Evolutionary conservation across 345 rosid genomes (phyloP), one percentile per base, ranked within the genome.

Genomic region (Citrus cavaleriei): DNA sequence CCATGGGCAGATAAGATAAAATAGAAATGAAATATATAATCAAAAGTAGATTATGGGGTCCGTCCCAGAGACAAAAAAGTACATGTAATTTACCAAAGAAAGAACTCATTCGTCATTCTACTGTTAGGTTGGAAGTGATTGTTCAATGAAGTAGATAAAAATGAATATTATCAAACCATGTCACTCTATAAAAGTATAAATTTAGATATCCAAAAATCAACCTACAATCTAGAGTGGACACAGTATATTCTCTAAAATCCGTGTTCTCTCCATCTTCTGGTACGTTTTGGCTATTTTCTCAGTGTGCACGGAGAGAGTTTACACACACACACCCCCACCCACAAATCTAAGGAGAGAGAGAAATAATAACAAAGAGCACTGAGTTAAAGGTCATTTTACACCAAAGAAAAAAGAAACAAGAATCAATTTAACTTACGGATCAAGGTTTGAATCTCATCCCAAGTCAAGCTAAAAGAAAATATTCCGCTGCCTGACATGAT

Each of bases 401-500:
- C 27, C 74, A 73, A 1, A 61, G 37, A 18, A 61, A 32, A 25
- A 74, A 14, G 34, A 81, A 66, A 78, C 12, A 7, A 55, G 30
- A 74, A 78, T n/a, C 70, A 78, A 38, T 61, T 68, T 35, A 81
- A 86, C 98, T 89, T 85, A 94, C 98, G 88, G 27, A 0, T 86
- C 86, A 96, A 82, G 49, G 4, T 65, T 78, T 88, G 86, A 86
- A 96, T 92, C 69, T 96, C 84, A 67, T 68, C 83, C 98, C 98
- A 91, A 18, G 85, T 77, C 80, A 96, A 86, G 86, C 80, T 85
- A 77, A 94, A 94, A 79, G 91, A 68, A 89, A 82, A 94, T 81
- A 90, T 85, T 78, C 92, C 91, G 65, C 76, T 7, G 70, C 70
- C 74, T 0, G 74, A 0, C 18, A 30, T 16, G 62, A 92, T 74